Percentiles rank a stretch among this genome's conserved stretches.
phyloP scores from a whole-genome alignment of 2,329 filamentous ascomycete genomes.

The Mycogone perniciosa region DNA sequence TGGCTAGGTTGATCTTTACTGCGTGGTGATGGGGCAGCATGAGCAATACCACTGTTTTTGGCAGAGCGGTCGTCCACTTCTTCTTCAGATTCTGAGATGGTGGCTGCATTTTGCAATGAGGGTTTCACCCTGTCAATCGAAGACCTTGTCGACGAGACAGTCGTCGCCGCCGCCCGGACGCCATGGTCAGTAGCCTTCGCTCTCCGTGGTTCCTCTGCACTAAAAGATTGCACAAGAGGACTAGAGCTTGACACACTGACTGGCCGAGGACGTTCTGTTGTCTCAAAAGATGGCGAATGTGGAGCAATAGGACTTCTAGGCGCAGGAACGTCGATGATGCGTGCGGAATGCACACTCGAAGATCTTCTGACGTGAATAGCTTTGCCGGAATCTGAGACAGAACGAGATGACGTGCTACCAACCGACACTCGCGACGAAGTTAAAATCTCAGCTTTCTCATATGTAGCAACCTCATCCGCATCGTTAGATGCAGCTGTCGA shows the following conservation, averaged over 20 bases:
- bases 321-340: constrained; percentile 50
- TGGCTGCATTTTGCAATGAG: constrained; percentile 22
- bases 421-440: constrained; percentile 52
- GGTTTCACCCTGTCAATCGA: constrained; percentile 27
- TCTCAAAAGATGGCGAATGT: constrained; percentile 42
- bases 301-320: constrained; percentile 46
- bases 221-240: constrained; percentile 29
- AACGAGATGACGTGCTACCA: constrained; percentile 44
- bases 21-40: background rate
- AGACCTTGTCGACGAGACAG: constrained; percentile 23
- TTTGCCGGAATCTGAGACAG: constrained; percentile 41
- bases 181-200: constrained; percentile 19
- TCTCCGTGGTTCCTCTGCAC: constrained; percentile 34
- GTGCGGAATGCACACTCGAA: constrained; percentile 48
- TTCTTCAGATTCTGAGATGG: constrained; percentile 42
- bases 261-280: constrained; percentile 36
- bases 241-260: constrained; percentile 35
- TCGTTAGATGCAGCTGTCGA: constrained; percentile 27
- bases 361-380: constrained; percentile 32
- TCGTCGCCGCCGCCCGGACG: constrained; percentile 18
- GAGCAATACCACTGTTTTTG: background rate
- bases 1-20: constrained; percentile 4
- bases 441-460: constrained; percentile 54
- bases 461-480: constrained; percentile 39
- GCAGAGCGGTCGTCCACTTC: constrained; percentile 13